Base-by-base conservation (phyloP, 208 protist genomes). In the Leishmania mexicana region DNA sequence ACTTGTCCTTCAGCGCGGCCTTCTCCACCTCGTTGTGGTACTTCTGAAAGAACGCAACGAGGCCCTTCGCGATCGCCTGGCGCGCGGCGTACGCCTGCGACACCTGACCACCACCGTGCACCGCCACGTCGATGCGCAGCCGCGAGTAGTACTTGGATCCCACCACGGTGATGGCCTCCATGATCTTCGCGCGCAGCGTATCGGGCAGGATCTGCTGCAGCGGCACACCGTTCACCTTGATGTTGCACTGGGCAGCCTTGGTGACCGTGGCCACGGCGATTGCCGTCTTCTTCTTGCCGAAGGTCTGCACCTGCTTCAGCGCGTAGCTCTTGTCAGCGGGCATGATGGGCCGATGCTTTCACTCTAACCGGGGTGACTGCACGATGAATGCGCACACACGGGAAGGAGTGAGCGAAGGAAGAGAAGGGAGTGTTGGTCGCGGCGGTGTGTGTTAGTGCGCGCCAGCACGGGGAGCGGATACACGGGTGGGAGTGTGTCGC, bases 41-140 rank as follows among this genome's bases (percentile, higher is more conserved):
- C 95, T 99, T 99, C 94, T 99, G 99, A 94, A 99, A 99, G 95
- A 99, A 99, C 83, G 99, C 99, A 77, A 99, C 92, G 78, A 99
- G 85, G 76, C 95, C 97, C 96, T 99, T 99, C 82, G 99, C 97
- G 77, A 99, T 99, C 67, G 99, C 99, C 97, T 99, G 99, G 80
- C 99, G 97, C 77, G 99, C 95, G 80, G 98, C 99, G 89, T 99
- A 99, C 74, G 99, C 95, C 95, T 99, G 99, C 60, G 99, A 90
- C 64, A 99, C 97, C 87, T 97, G 93, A 94, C 99, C 99, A 96
- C 99, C 99, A 96, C 99, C 99, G 73, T 94, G 94, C 64, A 99
- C 97, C 83, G 87, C 93, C 67, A 99, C 98, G 77, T 99, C 95
- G 77, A 99, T 99, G 93, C 99, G 98, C 75, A 99, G 89, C 85